phyloP scores from a whole-genome alignment of 768 basidiomycete genomes.

The Lactarius hatsudake region DNA sequence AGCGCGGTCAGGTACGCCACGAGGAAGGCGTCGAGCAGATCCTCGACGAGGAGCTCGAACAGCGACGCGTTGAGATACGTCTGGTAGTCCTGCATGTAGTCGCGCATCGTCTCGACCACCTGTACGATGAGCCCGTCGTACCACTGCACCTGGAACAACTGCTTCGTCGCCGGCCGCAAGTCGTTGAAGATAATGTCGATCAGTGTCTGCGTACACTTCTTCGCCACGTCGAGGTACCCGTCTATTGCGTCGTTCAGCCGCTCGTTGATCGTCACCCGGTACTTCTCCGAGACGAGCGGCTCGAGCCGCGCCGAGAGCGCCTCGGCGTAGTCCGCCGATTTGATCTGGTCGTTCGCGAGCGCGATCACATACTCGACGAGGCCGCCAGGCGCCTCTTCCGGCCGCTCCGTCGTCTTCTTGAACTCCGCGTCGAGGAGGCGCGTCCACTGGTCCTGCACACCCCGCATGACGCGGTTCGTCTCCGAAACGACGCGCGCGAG shows the following conservation, averaged over 20 bases:
- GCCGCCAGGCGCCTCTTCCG: slow-evolving; percentile 83
- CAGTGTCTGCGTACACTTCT: slow-evolving; percentile 92
- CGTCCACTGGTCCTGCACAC: slow-evolving; percentile 85
- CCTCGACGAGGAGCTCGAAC: slow-evolving; percentile 88
- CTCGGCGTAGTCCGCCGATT: slow-evolving; percentile 92
- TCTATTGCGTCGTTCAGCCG: slow-evolving; percentile 95
- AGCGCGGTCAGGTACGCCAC: slow-evolving; percentile 88
- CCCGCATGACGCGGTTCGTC: slow-evolving; percentile 83
- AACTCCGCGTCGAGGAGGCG: slow-evolving; percentile 79
- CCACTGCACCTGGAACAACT: slow-evolving; percentile 81
- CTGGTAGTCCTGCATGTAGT: slow-evolving; percentile 96
- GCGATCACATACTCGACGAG: slow-evolving; percentile 96
- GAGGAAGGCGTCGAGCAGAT: slow-evolving; percentile 87
- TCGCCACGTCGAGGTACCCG: slow-evolving; percentile 96
- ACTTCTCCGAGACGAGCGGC: slow-evolving; percentile 90
- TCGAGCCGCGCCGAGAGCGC: slow-evolving; percentile 82
- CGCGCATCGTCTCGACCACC: slow-evolving; percentile 91
- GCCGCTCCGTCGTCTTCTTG: slow-evolving; percentile 84
- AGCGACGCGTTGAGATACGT: slow-evolving; percentile 86
- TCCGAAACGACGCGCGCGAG: slow-evolving; percentile 89
- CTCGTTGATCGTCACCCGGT: slow-evolving; percentile 76
- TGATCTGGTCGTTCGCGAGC: slow-evolving; percentile 96
- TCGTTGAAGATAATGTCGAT: slow-evolving; percentile 97
- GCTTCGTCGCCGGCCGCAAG: slow-evolving; percentile 80
- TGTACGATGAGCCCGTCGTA: slow-evolving; percentile 87